A percentile compares a stretch with the other conserved stretches of the same genome.
Evolutionary conservation across 139 green algal genomes (phyloP).

Genomic region (Micractinium conductrix): DNA sequence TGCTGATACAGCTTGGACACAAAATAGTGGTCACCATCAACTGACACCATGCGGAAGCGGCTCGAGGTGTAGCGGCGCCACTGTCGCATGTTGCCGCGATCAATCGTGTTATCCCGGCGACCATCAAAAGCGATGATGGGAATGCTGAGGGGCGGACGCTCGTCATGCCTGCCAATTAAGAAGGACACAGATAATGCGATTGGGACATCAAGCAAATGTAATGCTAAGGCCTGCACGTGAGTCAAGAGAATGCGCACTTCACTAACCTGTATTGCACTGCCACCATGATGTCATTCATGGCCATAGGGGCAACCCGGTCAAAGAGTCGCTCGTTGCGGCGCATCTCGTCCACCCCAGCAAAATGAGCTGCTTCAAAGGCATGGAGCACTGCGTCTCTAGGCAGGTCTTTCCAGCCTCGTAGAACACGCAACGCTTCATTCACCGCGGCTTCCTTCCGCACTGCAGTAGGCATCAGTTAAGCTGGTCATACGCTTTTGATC

Average conservation of each 20-base stretch:
- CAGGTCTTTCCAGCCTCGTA: not conserved
- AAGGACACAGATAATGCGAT: too few species aligned
- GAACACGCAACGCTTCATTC: not conserved
- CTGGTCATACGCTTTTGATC: too few species aligned
- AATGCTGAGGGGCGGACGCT: slow-evolving; percentile 7
- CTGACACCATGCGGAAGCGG: slow-evolving; percentile 30
- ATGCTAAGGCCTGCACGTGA: too few species aligned
- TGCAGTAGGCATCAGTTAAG: too few species aligned
- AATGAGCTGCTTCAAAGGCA: slow-evolving; percentile 19
- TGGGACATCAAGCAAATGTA: too few species aligned
- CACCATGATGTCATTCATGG: slow-evolving; percentile 62
- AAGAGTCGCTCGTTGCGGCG: slow-evolving; percentile 52
- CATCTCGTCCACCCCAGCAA: slow-evolving; percentile 63
- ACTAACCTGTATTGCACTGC: slow-evolving; percentile 49
- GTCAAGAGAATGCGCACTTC: too few species aligned
- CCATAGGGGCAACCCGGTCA: slow-evolving; percentile 54
- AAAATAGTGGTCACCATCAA: slow-evolving; percentile 59
- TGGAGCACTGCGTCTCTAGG: not conserved
- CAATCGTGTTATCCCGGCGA: slow-evolving; percentile 47
- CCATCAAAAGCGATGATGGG: slow-evolving; percentile 53
- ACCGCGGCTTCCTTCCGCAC: not conserved
- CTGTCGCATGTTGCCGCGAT: slow-evolving; percentile 31
- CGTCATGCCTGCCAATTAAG: too few species aligned
- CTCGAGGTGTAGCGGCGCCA: slow-evolving; percentile 42
- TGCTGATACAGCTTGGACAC: slow-evolving; percentile 46